Conservation (phyloP, 2,329 filamentous ascomycete genomes). For the Pseudocercospora pini-densiflorae region DNA sequence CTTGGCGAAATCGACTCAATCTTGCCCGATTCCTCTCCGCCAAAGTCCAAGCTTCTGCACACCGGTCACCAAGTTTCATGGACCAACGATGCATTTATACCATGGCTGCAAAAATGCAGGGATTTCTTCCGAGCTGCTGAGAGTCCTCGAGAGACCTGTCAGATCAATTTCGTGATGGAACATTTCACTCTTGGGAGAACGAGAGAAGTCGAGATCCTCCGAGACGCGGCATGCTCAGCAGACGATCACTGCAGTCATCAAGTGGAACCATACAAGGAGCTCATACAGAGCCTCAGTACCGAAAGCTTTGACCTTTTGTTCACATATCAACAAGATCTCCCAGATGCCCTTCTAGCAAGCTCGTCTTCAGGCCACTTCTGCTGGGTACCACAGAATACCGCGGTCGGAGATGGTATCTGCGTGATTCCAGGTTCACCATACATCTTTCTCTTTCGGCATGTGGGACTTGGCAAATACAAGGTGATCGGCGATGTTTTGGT, state of each 20-base stretch:
- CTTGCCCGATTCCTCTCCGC: background rate
- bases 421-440: background rate
- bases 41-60: background rate
- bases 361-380: background rate
- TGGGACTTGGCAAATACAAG: background rate
- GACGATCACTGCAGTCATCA: too few species aligned
- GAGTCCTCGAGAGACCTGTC: too few species aligned
- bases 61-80: background rate
- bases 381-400: background rate
- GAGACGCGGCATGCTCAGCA: too few species aligned
- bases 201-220: too few species aligned
- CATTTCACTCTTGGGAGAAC: too few species aligned
- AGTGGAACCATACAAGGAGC: background rate
- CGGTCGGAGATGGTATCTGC: background rate
- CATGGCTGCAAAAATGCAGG: background rate
- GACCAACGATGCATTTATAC: background rate
- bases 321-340: too few species aligned
- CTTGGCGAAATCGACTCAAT: background rate
- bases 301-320: background rate
- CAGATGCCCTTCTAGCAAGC: background rate
- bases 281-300: background rate
- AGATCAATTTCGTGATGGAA: too few species aligned
- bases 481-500: background rate
- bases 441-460: background rate
- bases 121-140: background rate